Percentiles rank a stretch among this genome's conserved stretches.
phyloP scores from a whole-genome alignment of 305 asterid species.

The Solanum hybrid region DNA sequence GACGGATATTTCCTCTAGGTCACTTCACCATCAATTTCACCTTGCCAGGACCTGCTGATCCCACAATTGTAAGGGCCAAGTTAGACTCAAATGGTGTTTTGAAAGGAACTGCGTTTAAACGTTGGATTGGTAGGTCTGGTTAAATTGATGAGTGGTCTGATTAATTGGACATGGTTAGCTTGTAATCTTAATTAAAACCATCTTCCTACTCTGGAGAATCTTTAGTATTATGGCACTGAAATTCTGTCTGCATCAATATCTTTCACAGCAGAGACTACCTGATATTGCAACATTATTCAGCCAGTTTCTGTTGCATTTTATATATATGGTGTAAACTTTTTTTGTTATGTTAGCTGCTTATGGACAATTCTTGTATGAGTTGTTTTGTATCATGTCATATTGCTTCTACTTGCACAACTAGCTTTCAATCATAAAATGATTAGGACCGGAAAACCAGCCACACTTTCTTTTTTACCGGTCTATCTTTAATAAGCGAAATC shows the following conservation, averaged over 20 bases:
- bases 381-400: neutral
- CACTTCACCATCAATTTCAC: neutral
- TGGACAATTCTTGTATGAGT: neutral
- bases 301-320: neutral
- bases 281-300: neutral
- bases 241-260: neutral
- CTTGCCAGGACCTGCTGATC: conserved; percentile 7
- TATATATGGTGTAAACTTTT: neutral
- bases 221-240: neutral
- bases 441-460: neutral
- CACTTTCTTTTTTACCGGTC: neutral
- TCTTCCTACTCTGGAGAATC: neutral
- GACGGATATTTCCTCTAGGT: neutral
- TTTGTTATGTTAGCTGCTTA: neutral
- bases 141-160: neutral
- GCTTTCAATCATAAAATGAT: neutral
- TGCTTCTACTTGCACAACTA: neutral
- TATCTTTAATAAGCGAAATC: neutral
- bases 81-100: neutral
- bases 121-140: neutral
- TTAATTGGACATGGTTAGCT: neutral
- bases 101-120: neutral
- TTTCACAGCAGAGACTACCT: neutral
- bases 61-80: neutral
- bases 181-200: neutral